Base-by-base conservation (phyloP, 805 yeast genomes). In the Sungouiella thailandica region DNA sequence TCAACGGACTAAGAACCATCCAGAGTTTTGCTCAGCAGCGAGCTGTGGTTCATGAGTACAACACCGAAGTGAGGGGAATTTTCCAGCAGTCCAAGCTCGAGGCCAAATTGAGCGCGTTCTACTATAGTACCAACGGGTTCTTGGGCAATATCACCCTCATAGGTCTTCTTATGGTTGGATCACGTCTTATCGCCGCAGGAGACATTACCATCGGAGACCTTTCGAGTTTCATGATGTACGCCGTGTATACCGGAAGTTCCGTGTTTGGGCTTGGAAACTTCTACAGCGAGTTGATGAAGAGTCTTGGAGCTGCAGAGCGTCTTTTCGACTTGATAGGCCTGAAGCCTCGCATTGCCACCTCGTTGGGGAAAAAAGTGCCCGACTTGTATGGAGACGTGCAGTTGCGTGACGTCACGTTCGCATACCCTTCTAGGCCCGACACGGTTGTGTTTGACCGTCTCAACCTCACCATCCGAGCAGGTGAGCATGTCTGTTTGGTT, bases 231-330 rank as follows among this genome's bases (percentile, higher is more conserved):
- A 81, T 89, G 80, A 83, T 90, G 93, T 90, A 90, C 60, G 93
- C 97, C 0, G 86, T 86, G 1, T 90, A 85, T 57, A 83, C 96
- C 2, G 97, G 96, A 1, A 70, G 87, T n/a, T 86, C 96, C 7
- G 84, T 89, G 49, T 83, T 84, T 58, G 96, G 97, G 0, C 56
- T 90, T 13, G 90, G 96, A 0, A 84, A 83, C 50, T 90, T 90
- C 55, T 90, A 89, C 54, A 79, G 95, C 2, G 97, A 90, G 57
- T 65, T 90, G 38, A 90, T 90, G 97, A 90, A 90, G 62, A 97
- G 97, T 36, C 84, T 89, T 6, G 97, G 97, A 32, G 97, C 97
- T 0, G 93, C 96, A 0, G 81, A 88, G 32, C 69, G 97, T 39
- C 75, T 90, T 17, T 89, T 90, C 64, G 97, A 90, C 55, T 66